These are phyloP conservation scores for Wallacemonas sp. DNA, from an alignment of 208 protist genomes.

Conservation along the genomic window DNA sequence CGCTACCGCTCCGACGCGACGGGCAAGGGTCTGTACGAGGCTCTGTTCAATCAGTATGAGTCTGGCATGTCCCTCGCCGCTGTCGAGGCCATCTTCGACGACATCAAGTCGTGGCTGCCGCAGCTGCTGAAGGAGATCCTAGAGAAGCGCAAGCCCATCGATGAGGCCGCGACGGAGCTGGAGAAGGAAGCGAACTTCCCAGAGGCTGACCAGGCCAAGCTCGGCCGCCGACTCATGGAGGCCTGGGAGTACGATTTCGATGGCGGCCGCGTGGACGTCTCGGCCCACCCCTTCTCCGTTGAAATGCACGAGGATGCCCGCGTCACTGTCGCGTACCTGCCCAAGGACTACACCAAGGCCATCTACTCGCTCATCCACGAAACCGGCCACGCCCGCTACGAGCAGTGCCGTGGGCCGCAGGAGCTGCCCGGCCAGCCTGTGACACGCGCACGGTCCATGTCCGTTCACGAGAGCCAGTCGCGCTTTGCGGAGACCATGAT, in stretches of 20 bases:
- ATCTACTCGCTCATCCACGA: conserved; percentile 76
- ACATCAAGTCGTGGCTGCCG: conserved; percentile 69
- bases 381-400: conserved; percentile 74
- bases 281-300: conserved; percentile 77
- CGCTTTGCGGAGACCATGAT: conserved; percentile 72
- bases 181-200: conserved; percentile 27
- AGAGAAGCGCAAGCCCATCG: conserved; percentile 15
- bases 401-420: conserved; percentile 58
- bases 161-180: conserved; percentile 16
- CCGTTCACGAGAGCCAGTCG: conserved; percentile 83
- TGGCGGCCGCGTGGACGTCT: conserved; percentile 64
- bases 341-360: conserved; percentile 36
- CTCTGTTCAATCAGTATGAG: conserved; percentile 62
- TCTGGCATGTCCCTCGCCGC: conserved; percentile 49
- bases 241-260: conserved; percentile 81
- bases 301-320: conserved; percentile 65
- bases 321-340: conserved; percentile 76
- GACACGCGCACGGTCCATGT: conserved; percentile 48
- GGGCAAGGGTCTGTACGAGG: conserved; percentile 57
- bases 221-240: conserved; percentile 41
- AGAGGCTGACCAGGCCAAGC: conserved; percentile 33
- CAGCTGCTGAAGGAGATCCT: conserved; percentile 51
- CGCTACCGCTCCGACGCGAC: conserved; percentile 25
- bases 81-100: conserved; percentile 50
- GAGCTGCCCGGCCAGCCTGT: conserved; percentile 57